phyloP scores from a whole-genome alignment of 2,329 filamentous ascomycete species.

The Sphaceloma murrayae region DNA sequence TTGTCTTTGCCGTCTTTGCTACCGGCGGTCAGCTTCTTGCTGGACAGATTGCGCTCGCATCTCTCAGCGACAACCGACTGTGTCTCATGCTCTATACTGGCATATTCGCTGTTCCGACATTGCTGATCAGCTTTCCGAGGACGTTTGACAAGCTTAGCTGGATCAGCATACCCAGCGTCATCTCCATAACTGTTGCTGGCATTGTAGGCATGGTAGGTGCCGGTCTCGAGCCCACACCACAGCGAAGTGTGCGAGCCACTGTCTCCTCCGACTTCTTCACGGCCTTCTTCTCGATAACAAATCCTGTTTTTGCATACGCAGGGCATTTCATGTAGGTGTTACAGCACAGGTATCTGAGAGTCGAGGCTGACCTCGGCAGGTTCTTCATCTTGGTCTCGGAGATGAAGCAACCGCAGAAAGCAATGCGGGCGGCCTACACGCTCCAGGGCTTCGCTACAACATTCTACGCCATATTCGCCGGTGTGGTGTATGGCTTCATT shows the following conservation, averaged over 20 bases:
- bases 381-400: slow-evolving; percentile 47
- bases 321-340: slow-evolving; percentile 41
- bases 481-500: slow-evolving; percentile 44
- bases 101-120: slow-evolving; percentile 41
- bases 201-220: slow-evolving; percentile 45
- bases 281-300: slow-evolving; percentile 42
- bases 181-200: slow-evolving; percentile 42
- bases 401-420: slow-evolving; percentile 43
- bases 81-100: slow-evolving; percentile 44
- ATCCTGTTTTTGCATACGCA: slow-evolving; percentile 45
- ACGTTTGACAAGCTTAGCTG: slow-evolving; percentile 43
- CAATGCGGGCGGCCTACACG: slow-evolving; percentile 43
- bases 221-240: slow-evolving; percentile 33
- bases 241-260: slow-evolving; percentile 32
- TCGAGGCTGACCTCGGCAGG: slow-evolving; percentile 15
- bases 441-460: slow-evolving; percentile 43
- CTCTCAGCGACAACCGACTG: slow-evolving; percentile 38
- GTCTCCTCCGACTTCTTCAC: slow-evolving; percentile 34
- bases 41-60: slow-evolving; percentile 41
- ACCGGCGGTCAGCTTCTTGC: slow-evolving; percentile 44
- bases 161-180: slow-evolving; percentile 37
- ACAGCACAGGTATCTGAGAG: neutral
- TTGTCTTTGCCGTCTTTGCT: slow-evolving; percentile 45
- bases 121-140: slow-evolving; percentile 41
- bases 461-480: slow-evolving; percentile 44